Evolutionary conservation across 1,139 yeast species (phyloP).

Genomic region (Meyerozyma smithsonii): DNA sequence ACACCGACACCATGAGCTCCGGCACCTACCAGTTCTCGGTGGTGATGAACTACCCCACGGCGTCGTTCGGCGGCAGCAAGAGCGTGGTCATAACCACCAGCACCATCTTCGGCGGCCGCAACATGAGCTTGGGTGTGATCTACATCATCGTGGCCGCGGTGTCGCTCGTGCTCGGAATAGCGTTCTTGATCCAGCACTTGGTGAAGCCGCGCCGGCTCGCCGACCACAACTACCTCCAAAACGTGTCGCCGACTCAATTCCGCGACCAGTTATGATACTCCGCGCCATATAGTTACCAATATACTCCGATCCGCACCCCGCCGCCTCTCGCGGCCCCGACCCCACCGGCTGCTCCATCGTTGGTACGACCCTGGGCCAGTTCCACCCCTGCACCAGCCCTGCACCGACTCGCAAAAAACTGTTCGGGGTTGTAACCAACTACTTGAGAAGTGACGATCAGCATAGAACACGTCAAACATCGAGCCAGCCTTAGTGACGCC

Average conservation of each 20-base stretch:
- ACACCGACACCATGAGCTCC: slow-evolving; percentile 40
- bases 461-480: neutral
- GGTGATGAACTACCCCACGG: slow-evolving; percentile 65
- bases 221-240: slow-evolving; percentile 40
- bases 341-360: too few species aligned
- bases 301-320: too few species aligned
- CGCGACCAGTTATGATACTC: slow-evolving; percentile 19
- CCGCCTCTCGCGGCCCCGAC: neutral
- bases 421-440: neutral
- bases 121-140: slow-evolving; percentile 60
- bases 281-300: too few species aligned
- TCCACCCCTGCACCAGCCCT: neutral
- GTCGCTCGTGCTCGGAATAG: slow-evolving; percentile 42
- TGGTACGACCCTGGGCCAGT: neutral
- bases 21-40: slow-evolving; percentile 61
- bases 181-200: slow-evolving; percentile 43
- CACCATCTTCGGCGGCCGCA: slow-evolving; percentile 66
- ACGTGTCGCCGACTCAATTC: slow-evolving; percentile 11
- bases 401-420: neutral
- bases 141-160: slow-evolving; percentile 62
- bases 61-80: slow-evolving; percentile 66
- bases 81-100: slow-evolving; percentile 64
- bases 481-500: neutral
- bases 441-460: neutral
- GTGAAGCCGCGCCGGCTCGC: slow-evolving; percentile 44